phyloP scores from a whole-genome alignment of 257 asterid genomes.

The Marsdenia floribunda region DNA sequence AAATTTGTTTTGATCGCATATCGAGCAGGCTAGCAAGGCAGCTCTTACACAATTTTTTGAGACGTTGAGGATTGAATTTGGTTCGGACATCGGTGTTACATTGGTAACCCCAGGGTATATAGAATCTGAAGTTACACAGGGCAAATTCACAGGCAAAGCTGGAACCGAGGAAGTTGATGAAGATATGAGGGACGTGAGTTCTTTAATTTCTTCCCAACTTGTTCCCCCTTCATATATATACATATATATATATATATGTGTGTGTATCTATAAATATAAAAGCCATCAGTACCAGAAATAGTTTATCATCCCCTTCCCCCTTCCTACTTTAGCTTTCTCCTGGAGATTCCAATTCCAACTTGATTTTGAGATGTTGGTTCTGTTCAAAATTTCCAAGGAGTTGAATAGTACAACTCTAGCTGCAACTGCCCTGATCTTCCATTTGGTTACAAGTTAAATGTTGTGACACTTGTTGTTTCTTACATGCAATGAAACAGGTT shows the following conservation, averaged over 20 bases:
- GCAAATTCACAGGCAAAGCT: conserved; percentile 44
- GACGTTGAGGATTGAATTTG: conserved; percentile 56
- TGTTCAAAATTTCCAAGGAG: too few relatives aligned
- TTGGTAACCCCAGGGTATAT: conserved; percentile 59
- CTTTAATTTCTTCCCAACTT: background rate
- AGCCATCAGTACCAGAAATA: too few relatives aligned
- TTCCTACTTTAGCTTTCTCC: too few relatives aligned
- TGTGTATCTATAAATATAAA: too few relatives aligned
- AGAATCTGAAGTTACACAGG: conserved; percentile 70
- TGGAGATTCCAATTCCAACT: too few relatives aligned
- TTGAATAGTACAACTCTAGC: too few relatives aligned
- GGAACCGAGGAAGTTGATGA: conserved; percentile 46
- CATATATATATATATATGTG: too few relatives aligned
- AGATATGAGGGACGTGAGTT: conserved; percentile 59
- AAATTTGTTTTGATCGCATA: background rate
- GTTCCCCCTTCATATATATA: background rate
- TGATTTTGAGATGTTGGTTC: too few relatives aligned
- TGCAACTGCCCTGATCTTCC: too few relatives aligned
- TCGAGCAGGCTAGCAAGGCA: conserved; percentile 72
- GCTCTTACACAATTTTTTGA: conserved; percentile 70
- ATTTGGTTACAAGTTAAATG: too few relatives aligned
- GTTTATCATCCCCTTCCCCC: too few relatives aligned
- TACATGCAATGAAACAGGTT: conserved; percentile 14
- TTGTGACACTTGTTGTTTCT: background rate
- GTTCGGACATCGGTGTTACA: conserved; percentile 48